These are phyloP conservation scores for Phytopythium mirpurense DNA, from an alignment of 352 stramenopile species.

Conservation along the genomic window DNA sequence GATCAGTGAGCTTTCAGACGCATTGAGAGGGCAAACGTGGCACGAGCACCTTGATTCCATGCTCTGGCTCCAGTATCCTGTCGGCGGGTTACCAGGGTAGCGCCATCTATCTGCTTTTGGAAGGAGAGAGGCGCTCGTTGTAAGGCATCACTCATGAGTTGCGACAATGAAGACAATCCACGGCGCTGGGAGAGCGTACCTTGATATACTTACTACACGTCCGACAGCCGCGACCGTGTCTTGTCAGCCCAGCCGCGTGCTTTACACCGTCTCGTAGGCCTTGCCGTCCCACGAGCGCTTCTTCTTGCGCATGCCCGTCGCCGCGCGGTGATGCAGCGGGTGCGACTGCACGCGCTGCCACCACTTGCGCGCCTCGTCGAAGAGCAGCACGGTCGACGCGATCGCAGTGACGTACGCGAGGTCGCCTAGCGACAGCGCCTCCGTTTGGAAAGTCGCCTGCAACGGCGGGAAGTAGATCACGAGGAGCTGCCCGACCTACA, in stretches of 20 bases:
- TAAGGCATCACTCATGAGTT: too few relatives aligned
- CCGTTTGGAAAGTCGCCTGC: constrained; percentile 96
- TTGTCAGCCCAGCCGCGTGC: not conserved
- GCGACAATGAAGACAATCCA: too few relatives aligned
- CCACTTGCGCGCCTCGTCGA: constrained; percentile 94
- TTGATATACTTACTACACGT: constrained; percentile 7
- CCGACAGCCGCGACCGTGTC: not conserved
- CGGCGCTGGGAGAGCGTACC: not conserved
- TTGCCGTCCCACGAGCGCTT: constrained; percentile 67
- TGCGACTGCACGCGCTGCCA: constrained; percentile 38
- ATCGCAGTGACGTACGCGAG: constrained; percentile 91
- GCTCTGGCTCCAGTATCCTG: not conserved
- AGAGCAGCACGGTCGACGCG: constrained; percentile 89
- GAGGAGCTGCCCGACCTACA: constrained; percentile 88
- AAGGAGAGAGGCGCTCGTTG: too few relatives aligned
- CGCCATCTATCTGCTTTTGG: not conserved
- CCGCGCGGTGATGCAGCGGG: constrained; percentile 20
- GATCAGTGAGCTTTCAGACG: too few relatives aligned
- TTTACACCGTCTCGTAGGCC: constrained; percentile 61
- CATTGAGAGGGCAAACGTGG: too few relatives aligned
- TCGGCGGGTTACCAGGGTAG: not conserved
- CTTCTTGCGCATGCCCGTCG: constrained; percentile 47
- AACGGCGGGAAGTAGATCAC: constrained; percentile 96
- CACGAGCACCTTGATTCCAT: too few relatives aligned
- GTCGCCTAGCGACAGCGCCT: constrained; percentile 90